phyloP scores from a whole-genome alignment of 192 early-diverging fungal genomes.

The Backusella parvicylindrica region DNA sequence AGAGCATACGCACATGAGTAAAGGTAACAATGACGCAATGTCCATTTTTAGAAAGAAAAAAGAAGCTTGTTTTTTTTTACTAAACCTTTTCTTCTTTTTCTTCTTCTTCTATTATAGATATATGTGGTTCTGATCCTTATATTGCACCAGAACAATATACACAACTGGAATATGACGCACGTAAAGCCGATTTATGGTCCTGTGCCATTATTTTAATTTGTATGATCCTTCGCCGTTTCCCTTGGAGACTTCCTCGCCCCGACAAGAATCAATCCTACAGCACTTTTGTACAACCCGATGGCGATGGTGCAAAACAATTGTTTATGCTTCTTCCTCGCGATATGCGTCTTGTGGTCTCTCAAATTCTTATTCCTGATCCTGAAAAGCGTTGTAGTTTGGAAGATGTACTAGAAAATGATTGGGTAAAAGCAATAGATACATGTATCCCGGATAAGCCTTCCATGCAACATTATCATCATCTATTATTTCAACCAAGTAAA shows the following conservation, averaged over 20 bases:
- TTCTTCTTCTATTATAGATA: slow-evolving; percentile 41
- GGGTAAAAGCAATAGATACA: slow-evolving; percentile 64
- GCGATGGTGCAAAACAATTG: slow-evolving; percentile 44
- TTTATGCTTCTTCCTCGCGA: slow-evolving; percentile 56
- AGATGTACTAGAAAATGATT: slow-evolving; percentile 66
- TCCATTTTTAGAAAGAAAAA: not conserved
- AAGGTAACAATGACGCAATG: slow-evolving; percentile 39
- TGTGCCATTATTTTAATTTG: slow-evolving; percentile 86
- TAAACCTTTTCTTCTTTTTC: not conserved
- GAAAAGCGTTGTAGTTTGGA: slow-evolving; percentile 55
- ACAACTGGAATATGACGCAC: slow-evolving; percentile 78
- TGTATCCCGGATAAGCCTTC: slow-evolving; percentile 31
- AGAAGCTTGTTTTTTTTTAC: not conserved
- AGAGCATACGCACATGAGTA: slow-evolving; percentile 38
- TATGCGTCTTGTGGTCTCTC: slow-evolving; percentile 52
- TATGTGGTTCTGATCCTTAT: slow-evolving; percentile 92
- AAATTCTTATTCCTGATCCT: slow-evolving; percentile 63
- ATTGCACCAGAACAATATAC: slow-evolving; percentile 89
- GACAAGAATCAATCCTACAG: slow-evolving; percentile 58
- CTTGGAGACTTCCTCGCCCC: slow-evolving; percentile 59
- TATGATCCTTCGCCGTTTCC: slow-evolving; percentile 67
- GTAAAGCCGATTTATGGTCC: slow-evolving; percentile 89
- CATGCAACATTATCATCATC: slow-evolving; percentile 24
- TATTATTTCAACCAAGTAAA: slow-evolving; percentile 13
- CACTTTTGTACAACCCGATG: slow-evolving; percentile 38